These are phyloP conservation scores for Gaillardinia entomophila DNA, from an alignment of 805 yeast genomes.

Conservation along the genomic window DNA sequence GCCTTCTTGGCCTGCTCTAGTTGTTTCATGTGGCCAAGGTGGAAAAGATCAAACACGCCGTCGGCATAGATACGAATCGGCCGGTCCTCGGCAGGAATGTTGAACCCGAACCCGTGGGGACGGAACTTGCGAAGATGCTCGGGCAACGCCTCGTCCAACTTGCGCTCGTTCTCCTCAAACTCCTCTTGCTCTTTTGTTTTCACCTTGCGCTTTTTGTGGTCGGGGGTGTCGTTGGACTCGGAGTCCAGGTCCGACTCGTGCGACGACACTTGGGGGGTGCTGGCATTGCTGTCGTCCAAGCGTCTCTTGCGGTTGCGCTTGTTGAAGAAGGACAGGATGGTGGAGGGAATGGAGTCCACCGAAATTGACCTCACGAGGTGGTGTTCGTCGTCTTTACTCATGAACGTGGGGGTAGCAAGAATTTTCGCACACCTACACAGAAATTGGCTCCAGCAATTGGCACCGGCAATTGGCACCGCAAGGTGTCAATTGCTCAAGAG, in stretches of 20 bases:
- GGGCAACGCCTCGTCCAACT: conserved; percentile 60
- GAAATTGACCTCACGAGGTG: conserved; percentile 29
- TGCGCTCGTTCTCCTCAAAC: conserved; percentile 45
- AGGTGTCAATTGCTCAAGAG: too few relatives aligned
- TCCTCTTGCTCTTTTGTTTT: conserved; percentile 21
- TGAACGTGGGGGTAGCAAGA: too few relatives aligned
- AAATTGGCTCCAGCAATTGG: too few relatives aligned
- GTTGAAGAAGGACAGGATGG: conserved; percentile 26
- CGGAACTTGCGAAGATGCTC: conserved; percentile 69
- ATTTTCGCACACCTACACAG: too few relatives aligned
- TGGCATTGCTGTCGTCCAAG: conserved; percentile 6
- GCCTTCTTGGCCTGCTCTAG: conserved; percentile 94
- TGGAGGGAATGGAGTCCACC: conserved; percentile 36
- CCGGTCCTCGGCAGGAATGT: conserved; percentile 77
- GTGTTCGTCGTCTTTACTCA: neutral
- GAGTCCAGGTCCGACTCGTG: conserved; percentile 14
- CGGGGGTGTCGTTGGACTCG: conserved; percentile 1
- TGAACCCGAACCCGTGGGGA: conserved; percentile 73
- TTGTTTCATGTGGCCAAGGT: conserved; percentile 96
- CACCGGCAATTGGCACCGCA: too few relatives aligned
- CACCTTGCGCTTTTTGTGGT: conserved; percentile 12
- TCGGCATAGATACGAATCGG: conserved; percentile 96
- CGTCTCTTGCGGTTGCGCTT: conserved; percentile 9
- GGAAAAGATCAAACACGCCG: conserved; percentile 96
- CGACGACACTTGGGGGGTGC: conserved; percentile 11